Evolutionary conservation across 2,329 filamentous ascomycete species (phyloP).

Genomic region (Plectosphaerella plurivora): DNA sequence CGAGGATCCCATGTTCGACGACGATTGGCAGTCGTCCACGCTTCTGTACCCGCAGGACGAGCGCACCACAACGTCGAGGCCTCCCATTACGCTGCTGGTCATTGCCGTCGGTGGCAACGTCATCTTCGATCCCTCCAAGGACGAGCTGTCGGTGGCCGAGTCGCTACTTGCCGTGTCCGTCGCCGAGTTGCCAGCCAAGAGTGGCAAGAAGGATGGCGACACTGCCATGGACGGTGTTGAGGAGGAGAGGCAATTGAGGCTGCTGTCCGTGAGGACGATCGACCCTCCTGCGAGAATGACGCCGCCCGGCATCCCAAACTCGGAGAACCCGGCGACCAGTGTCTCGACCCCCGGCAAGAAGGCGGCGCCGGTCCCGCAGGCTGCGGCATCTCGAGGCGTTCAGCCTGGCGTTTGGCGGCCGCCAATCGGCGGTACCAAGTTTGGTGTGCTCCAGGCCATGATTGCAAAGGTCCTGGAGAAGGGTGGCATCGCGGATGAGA

Average conservation of each 20-base stretch:
- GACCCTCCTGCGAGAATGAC: constrained; percentile 72
- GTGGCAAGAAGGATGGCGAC: constrained; percentile 13
- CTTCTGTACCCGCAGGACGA: constrained; percentile 64
- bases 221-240: constrained; percentile 29
- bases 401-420: constrained; percentile 78
- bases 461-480: constrained; percentile 71
- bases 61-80: constrained; percentile 40
- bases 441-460: constrained; percentile 67
- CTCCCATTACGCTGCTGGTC: constrained; percentile 86
- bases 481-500: constrained; percentile 80
- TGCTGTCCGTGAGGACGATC: constrained; percentile 68
- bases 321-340: constrained; percentile 52
- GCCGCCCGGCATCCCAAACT: constrained; percentile 64
- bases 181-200: constrained; percentile 34
- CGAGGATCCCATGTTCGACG: constrained; percentile 95
- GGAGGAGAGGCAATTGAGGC: constrained; percentile 44
- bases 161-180: constrained; percentile 82
- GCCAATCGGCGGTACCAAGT: constrained; percentile 76
- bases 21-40: constrained; percentile 87
- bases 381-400: constrained; percentile 45
- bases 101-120: constrained; percentile 82
- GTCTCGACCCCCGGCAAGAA: constrained; percentile 27
- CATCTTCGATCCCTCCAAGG: constrained; percentile 87
- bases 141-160: constrained; percentile 92
- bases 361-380: constrained; percentile 21